Evolutionary conservation across 2,329 filamentous ascomycete species (phyloP).

Genomic region (Tolypocladium amazonense): DNA sequence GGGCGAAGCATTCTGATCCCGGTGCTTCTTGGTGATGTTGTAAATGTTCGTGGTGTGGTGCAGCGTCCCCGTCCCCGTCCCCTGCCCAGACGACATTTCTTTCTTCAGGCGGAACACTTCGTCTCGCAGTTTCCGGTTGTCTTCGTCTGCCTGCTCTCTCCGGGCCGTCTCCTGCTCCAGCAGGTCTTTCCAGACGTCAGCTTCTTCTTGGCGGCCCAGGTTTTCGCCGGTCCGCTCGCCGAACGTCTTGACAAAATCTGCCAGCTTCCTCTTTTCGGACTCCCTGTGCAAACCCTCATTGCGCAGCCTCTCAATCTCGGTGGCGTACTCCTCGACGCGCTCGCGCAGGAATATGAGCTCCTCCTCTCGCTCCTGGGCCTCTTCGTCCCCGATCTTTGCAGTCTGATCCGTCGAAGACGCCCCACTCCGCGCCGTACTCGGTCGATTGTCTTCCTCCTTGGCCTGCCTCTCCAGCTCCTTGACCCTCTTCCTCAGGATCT

Average conservation of each 20-base stretch:
- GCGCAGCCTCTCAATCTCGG: slow-evolving; percentile 72
- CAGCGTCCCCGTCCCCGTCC: slow-evolving; percentile 16
- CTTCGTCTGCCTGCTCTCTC: slow-evolving; percentile 82
- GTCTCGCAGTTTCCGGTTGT: slow-evolving; percentile 73
- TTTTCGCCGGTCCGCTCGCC: slow-evolving; percentile 38
- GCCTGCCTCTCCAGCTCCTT: slow-evolving; percentile 80
- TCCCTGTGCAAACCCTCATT: slow-evolving; percentile 71
- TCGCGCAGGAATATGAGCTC: slow-evolving; percentile 80
- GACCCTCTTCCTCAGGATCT: slow-evolving; percentile 66
- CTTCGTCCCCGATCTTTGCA: slow-evolving; percentile 45
- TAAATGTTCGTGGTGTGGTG: slow-evolving; percentile 57
- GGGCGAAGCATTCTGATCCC: slow-evolving; percentile 34
- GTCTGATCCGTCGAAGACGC: slow-evolving; percentile 48
- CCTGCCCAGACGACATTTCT: slow-evolving; percentile 31
- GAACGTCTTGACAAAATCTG: slow-evolving; percentile 59
- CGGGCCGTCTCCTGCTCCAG: slow-evolving; percentile 84
- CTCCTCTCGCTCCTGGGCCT: slow-evolving; percentile 63
- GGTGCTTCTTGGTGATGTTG: slow-evolving; percentile 48
- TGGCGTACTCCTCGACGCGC: slow-evolving; percentile 71
- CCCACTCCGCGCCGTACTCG: slow-evolving; percentile 46
- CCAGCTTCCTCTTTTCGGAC: slow-evolving; percentile 75
- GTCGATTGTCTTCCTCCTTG: slow-evolving; percentile 52
- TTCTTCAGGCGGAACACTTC: slow-evolving; percentile 68
- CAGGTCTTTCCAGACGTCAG: slow-evolving; percentile 91
- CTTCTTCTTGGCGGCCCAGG: slow-evolving; percentile 46